Base-by-base conservation (phyloP, 768 basidiomycete species). In the Rubroboletus pulcherrimus region DNA sequence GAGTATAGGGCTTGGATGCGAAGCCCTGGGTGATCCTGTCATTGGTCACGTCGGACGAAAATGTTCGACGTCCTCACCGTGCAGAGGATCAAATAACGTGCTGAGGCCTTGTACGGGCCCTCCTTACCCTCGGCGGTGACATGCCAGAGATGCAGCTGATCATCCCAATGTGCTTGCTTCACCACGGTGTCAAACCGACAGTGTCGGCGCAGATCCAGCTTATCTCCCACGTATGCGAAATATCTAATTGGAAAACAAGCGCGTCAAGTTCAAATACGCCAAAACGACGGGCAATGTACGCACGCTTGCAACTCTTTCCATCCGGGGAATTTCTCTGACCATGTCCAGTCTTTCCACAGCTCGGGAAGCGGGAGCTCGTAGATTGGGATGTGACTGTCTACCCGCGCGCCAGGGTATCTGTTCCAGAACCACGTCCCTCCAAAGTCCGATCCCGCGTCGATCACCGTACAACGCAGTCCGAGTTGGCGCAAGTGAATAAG, bases 341-440 rank as follows among this genome's bases (percentile, higher is more conserved):
- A 62, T 1, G 49, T 42, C 61, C 61, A 62, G 2, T 53, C 60
- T 29, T 43, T 34, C 61, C 61, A 62, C 17, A 62, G 31, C 4
- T 58, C 56, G 0, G 60, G 60, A 1, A 57, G 5, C 14, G 43
- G 19, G 2, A 58, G 10, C 40, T 62, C 56, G 35, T 62, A 62
- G 42, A 26, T 7, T 1, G 53, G 61, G 2, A 62, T 58, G 1
- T 26, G 19, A 24, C 31, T 53, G 51, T 62, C 60, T 8, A 46
- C 60, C 0, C 61, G 55, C 6, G 60, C 60, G 1, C 61, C 61
- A 0, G 60, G 61, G 37, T 62, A 62, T 37, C 6, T 47, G 53
- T 62, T 62, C 60, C 61, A 58, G 40, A 47, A n/a, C 56, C 61
- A 62, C 1, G 43, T 35, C 10, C 61, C 61, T 19, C 61, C 60